These are phyloP conservation scores for Pleurotus salmoneostramineus DNA, from an alignment of 768 basidiomycete species.

Conservation along the genomic window DNA sequence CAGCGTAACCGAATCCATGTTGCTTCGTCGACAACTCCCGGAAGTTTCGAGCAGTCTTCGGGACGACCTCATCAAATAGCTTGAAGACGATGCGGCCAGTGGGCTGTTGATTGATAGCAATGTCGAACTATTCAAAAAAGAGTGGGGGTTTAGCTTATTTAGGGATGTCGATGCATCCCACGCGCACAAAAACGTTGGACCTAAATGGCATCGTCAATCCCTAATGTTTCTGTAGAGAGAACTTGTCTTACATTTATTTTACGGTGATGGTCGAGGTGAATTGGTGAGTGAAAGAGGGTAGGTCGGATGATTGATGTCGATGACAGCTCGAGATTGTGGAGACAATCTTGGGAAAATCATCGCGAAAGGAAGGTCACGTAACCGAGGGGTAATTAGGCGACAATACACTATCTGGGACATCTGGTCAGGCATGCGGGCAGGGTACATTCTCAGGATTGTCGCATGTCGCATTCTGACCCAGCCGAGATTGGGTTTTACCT, in stretches of 20 bases:
- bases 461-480: too few species aligned
- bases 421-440: too few species aligned
- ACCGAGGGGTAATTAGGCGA: too few species aligned
- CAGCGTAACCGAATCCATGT: slow-evolving; percentile 71
- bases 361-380: too few species aligned
- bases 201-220: background rate
- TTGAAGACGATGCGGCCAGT: slow-evolving; percentile 74
- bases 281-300: background rate
- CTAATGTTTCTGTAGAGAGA: too few species aligned
- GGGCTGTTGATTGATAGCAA: slow-evolving; percentile 36
- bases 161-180: too few species aligned
- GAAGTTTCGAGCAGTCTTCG: slow-evolving; percentile 79
- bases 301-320: background rate
- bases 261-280: background rate
- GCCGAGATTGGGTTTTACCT: too few species aligned
- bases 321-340: too few species aligned
- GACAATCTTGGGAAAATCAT: too few species aligned
- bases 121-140: slow-evolving; percentile 66
- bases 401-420: too few species aligned
- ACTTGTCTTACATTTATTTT: background rate
- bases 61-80: slow-evolving; percentile 78
- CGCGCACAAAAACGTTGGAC: background rate
- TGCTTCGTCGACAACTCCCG: slow-evolving; percentile 80
- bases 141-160: too few species aligned
- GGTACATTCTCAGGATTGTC: too few species aligned